phyloP scores from a whole-genome alignment of 192 early-diverging fungal genomes.

The Backusella tarrabulga region DNA sequence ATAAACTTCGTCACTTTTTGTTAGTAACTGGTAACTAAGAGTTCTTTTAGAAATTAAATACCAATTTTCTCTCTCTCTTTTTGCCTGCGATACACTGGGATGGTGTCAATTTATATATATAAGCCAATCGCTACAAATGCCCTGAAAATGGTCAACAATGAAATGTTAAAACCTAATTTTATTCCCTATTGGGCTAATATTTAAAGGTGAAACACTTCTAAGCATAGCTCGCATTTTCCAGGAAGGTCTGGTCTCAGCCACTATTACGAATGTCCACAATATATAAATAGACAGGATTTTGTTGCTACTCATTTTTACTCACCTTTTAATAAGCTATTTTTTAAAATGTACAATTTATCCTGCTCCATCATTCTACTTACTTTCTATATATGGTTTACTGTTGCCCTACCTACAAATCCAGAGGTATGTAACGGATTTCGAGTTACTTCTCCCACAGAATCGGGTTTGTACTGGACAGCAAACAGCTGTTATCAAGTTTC shows the following conservation, averaged over 20 bases:
- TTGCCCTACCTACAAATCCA: not conserved
- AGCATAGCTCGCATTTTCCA: not conserved
- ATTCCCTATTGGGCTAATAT: not conserved
- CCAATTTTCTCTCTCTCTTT: not conserved
- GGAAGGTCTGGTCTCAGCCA: not conserved
- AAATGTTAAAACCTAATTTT: not conserved
- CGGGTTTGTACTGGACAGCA: conserved; percentile 21
- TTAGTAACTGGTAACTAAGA: not conserved
- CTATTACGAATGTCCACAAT: not conserved
- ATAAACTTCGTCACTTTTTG: not conserved
- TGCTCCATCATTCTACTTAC: not conserved
- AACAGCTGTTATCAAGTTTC: conserved; percentile 17
- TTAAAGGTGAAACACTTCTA: not conserved
- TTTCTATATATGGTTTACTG: not conserved
- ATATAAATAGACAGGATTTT: not conserved
- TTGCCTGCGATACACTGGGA: not conserved
- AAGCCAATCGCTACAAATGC: too few species aligned
- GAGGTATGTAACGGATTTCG: conserved; percentile 23
- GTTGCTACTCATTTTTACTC: not conserved
- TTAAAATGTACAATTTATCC: not conserved
- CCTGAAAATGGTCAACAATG: not conserved
- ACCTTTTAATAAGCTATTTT: not conserved
- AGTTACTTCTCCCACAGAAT: conserved; percentile 13
- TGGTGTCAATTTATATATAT: not conserved
- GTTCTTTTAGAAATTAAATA: not conserved